Percentiles rank a stretch among this genome's conserved stretches.
phyloP scores from a whole-genome alignment of 345 rosid species.

The Eucalyptus tenuipes region DNA sequence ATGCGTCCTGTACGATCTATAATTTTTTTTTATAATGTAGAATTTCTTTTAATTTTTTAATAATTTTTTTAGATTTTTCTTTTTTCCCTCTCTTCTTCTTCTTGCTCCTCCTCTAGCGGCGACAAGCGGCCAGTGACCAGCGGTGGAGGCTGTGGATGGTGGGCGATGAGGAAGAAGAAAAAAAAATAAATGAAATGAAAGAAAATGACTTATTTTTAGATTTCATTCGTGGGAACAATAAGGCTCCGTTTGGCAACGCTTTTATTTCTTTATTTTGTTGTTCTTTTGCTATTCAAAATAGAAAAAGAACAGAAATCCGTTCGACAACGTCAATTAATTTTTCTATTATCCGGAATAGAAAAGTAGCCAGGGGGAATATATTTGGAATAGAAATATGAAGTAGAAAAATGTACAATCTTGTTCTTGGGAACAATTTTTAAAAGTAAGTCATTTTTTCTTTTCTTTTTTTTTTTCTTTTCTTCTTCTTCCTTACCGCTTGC shows the following conservation, averaged over 20 bases:
- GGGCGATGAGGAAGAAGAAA: no score
- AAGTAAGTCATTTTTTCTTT: no score
- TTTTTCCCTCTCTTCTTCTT: no score
- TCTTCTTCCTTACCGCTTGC: no score
- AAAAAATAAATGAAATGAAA: no score
- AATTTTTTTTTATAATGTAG: accelerated
- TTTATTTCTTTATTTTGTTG: accelerated
- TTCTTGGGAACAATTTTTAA: accelerated
- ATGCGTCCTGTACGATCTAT: accelerated
- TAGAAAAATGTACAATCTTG: accelerated
- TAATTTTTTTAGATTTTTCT: no score
- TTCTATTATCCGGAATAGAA: accelerated
- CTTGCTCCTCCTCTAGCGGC: accelerated
- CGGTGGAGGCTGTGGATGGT: accelerated
- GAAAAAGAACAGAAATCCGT: accelerated
- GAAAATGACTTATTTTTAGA: no score
- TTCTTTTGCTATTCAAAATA: no score
- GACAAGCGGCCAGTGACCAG: accelerated
- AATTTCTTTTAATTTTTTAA: no score
- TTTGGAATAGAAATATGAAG: accelerated
- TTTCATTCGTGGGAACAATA: accelerated
- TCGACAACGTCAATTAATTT: accelerated
- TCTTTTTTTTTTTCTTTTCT: no score
- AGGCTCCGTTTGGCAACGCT: accelerated
- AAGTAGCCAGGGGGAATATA: accelerated